phyloP scores from a whole-genome alignment of 805 yeast genomes.

The Cyberlindnera euphorbiae region DNA sequence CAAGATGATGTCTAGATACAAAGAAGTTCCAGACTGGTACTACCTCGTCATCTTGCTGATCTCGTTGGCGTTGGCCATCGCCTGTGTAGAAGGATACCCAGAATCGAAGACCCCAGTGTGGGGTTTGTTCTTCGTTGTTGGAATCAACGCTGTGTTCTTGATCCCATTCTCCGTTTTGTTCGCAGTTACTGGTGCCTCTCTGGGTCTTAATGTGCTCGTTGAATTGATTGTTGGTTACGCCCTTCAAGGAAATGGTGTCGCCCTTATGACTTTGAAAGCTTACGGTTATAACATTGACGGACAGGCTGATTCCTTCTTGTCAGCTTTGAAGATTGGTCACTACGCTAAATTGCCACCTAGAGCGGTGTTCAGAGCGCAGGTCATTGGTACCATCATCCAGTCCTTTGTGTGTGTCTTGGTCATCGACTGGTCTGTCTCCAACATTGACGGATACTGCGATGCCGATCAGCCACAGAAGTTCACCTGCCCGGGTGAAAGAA shows the following conservation, averaged over 20 bases:
- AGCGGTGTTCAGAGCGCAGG: constrained; percentile 47
- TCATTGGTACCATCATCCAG: constrained; percentile 30
- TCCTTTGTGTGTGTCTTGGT: constrained; percentile 28
- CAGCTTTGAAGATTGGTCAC: constrained; percentile 40
- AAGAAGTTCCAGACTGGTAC: constrained; percentile 56
- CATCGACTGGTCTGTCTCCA: constrained; percentile 31
- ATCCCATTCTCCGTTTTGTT: constrained; percentile 46
- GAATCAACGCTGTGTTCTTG: constrained; percentile 44
- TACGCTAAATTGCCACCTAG: constrained; percentile 56
- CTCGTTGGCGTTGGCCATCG: constrained; percentile 42
- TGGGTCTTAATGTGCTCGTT: constrained; percentile 49
- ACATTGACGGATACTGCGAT: constrained; percentile 31
- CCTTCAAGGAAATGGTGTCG: constrained; percentile 44
- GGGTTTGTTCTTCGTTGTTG: constrained; percentile 51
- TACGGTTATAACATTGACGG: constrained; percentile 56
- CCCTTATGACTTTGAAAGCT: constrained; percentile 47
- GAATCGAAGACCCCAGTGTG: constrained; percentile 51
- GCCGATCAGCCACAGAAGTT: constrained; percentile 35
- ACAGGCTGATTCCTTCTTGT: constrained; percentile 58
- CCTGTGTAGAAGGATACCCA: constrained; percentile 40
- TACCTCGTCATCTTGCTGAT: constrained; percentile 36
- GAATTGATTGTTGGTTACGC: constrained; percentile 56
- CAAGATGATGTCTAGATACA: constrained; percentile 49
- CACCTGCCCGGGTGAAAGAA: constrained; percentile 34
- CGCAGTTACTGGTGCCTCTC: constrained; percentile 42